Percentiles rank a stretch among this genome's conserved stretches.
Evolutionary conservation across 192 early-diverging fungal genomes (phyloP).

Genomic region (Mycoemilia scoparia): DNA sequence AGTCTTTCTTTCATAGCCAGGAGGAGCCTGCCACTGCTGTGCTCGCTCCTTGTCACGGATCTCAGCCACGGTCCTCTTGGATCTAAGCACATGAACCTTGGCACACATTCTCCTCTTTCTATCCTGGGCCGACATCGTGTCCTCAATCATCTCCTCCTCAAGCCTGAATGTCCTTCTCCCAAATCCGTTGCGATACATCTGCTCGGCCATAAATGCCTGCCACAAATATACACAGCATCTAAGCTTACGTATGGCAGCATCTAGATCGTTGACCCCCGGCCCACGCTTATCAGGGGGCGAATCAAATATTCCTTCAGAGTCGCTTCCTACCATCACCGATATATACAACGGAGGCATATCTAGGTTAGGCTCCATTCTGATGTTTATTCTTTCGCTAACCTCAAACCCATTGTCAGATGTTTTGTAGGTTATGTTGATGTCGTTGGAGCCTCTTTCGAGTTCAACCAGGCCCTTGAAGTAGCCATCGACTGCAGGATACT

Average conservation of each 20-base stretch:
- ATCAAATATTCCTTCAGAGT: conserved; percentile 39
- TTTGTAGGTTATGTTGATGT: conserved; percentile 30
- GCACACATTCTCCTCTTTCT: conserved; percentile 28
- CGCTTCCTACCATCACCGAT: conserved; percentile 34
- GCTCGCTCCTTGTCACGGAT: conserved; percentile 35
- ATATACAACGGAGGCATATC: conserved; percentile 41
- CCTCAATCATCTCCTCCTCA: conserved; percentile 33
- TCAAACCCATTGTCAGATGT: conserved; percentile 5
- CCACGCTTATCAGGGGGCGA: conserved; percentile 32
- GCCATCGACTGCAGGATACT: conserved; percentile 32
- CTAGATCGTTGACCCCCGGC: conserved; percentile 22
- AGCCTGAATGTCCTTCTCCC: conserved; percentile 48
- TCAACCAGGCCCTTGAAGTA: conserved; percentile 41
- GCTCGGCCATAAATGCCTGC: conserved; percentile 55
- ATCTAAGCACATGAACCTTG: conserved; percentile 31
- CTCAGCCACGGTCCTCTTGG: conserved; percentile 30
- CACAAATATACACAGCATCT: conserved; percentile 47
- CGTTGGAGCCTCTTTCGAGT: conserved; percentile 34
- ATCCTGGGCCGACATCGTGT: conserved; percentile 33
- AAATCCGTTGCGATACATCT: conserved; percentile 47
- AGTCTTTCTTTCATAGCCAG: conserved; percentile 14
- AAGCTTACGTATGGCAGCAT: conserved; percentile 33
- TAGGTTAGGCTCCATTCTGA: conserved; percentile 28
- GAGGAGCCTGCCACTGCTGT: conserved; percentile 33
- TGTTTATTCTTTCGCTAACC: conserved; percentile 9